phyloP scores from a whole-genome alignment of 345 rosid species.

The Eucalyptus urophylla region DNA sequence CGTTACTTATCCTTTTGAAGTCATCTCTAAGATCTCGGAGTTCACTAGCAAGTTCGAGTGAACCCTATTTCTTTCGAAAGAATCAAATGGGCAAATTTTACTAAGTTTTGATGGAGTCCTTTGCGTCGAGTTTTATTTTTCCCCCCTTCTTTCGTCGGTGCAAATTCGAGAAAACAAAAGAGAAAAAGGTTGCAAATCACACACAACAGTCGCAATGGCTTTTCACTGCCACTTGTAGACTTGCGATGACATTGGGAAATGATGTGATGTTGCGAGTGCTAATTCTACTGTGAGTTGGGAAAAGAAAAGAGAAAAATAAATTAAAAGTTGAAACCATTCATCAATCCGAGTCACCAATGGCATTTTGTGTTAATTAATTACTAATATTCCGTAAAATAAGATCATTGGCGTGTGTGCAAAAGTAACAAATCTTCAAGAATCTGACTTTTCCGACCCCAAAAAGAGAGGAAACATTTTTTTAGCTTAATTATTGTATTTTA shows the following conservation, averaged over 20 bases:
- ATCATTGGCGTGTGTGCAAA: not conserved
- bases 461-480: not conserved
- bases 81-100: not conserved
- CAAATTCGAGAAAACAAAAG: not conserved
- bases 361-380: not conserved
- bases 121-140: not conserved
- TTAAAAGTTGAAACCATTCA: not conserved
- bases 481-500: not conserved
- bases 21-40: not conserved
- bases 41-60: not conserved
- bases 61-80: not conserved
- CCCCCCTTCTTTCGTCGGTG: not conserved
- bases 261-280: not conserved
- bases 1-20: not conserved
- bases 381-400: not conserved
- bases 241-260: not conserved
- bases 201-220: not conserved
- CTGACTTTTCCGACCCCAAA: not conserved
- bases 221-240: not conserved
- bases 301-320: not conserved
- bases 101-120: not conserved
- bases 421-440: not conserved
- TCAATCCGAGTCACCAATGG: not conserved
- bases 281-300: not conserved
- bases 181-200: not conserved